Conservation (phyloP, 352 stramenopile species). For the Globisporangium cylindrosporum region DNA sequence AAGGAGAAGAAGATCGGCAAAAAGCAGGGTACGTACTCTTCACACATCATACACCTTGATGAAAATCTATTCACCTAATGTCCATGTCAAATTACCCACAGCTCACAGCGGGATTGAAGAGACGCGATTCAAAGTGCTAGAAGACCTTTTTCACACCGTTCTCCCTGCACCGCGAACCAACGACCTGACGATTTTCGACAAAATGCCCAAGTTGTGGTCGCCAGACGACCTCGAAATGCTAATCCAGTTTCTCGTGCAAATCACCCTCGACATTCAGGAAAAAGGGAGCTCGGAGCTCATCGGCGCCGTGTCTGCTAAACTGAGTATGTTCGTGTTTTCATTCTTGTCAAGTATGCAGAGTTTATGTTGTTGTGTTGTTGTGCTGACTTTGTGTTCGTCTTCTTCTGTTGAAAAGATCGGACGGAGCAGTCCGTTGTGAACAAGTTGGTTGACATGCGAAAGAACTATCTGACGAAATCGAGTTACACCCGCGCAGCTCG, state of each 20-base stretch:
- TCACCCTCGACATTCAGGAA: conserved; percentile 59
- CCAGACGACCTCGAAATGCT: conserved; percentile 49
- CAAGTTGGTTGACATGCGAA: conserved; percentile 60
- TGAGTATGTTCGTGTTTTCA: conserved; percentile 16
- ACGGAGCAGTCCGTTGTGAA: conserved; percentile 50
- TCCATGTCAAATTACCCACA: not conserved
- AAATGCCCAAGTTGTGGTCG: conserved; percentile 53
- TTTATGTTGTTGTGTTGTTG: not conserved
- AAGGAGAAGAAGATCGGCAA: conserved; percentile 30
- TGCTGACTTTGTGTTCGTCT: not conserved
- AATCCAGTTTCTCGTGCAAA: conserved; percentile 51
- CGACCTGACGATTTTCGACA: conserved; percentile 25
- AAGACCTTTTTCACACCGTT: conserved; percentile 51
- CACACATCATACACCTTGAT: not conserved
- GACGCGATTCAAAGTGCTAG: conserved; percentile 37
- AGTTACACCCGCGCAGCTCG: conserved; percentile 37
- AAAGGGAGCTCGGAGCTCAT: conserved; percentile 44
- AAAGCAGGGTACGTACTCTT: not conserved
- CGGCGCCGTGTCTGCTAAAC: conserved; percentile 23
- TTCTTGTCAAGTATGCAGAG: not conserved
- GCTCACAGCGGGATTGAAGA: conserved; percentile 21
- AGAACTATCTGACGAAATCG: conserved; percentile 42
- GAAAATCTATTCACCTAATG: not conserved
- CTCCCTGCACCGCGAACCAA: conserved; percentile 26
- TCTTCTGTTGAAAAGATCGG: conserved; percentile 26